Conservation (phyloP, 441 rosid genomes). For the Dalechampia spathulata region DNA sequence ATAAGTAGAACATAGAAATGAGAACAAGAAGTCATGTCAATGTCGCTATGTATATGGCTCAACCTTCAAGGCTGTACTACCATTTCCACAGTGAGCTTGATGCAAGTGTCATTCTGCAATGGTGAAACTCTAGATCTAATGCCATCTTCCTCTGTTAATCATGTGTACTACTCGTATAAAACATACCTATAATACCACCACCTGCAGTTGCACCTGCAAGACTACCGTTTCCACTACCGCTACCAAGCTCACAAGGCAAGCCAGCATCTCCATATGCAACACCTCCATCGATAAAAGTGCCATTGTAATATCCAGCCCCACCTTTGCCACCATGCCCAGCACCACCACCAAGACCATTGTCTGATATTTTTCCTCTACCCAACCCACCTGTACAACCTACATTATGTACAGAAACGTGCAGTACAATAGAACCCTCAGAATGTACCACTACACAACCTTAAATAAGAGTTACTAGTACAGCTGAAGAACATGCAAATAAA, state of each 20-base stretch:
- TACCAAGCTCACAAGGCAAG: constrained; percentile 95
- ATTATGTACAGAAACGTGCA: constrained; percentile 13
- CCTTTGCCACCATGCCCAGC: constrained; percentile 98
- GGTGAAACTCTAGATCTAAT: neutral
- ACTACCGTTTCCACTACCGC: constrained; percentile 83
- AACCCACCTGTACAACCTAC: constrained; percentile 89
- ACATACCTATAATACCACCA: constrained; percentile 86
- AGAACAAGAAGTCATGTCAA: neutral
- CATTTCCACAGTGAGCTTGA: neutral
- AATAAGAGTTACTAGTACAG: neutral
- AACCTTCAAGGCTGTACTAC: neutral
- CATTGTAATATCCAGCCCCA: constrained; percentile 74
- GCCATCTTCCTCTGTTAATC: neutral
- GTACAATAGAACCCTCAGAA: constrained; percentile 1
- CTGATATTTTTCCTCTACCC: constrained; percentile 64
- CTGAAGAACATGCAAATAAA: too few species aligned
- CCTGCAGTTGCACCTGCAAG: constrained; percentile 70
- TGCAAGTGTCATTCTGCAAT: neutral
- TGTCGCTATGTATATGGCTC: neutral
- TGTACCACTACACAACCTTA: neutral
- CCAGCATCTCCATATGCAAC: constrained; percentile 67
- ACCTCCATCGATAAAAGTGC: constrained; percentile 72
- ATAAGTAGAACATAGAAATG: too few species aligned
- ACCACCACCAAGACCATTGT: constrained; percentile 77
- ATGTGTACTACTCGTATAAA: constrained; percentile 4